Evolutionary conservation across 306 rosid genomes (phyloP).

Genomic region (Citrullus amarus): DNA sequence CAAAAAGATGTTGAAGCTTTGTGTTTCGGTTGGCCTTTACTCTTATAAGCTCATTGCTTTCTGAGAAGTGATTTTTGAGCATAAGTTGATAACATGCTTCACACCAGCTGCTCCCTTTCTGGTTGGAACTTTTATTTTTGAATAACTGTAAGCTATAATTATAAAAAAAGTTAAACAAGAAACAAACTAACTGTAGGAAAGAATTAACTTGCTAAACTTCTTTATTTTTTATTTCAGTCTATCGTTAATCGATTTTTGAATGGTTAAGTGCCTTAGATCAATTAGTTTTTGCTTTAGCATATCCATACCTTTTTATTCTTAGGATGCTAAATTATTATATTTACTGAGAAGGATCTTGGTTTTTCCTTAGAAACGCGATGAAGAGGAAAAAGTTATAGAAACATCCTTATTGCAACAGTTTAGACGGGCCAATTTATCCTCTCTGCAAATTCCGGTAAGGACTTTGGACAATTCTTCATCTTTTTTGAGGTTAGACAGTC

Average conservation of each 20-base stretch:
- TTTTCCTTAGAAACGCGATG: constrained; percentile 20
- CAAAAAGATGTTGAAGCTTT: too few species aligned
- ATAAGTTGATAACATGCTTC: too few species aligned
- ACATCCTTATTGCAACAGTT: constrained; percentile 29
- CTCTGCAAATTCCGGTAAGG: constrained; percentile 57
- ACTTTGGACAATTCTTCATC: constrained; percentile 47
- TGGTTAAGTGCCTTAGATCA: neutral
- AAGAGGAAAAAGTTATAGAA: constrained; percentile 22
- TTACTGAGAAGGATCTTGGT: neutral
- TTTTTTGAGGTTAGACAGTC: constrained; percentile 33
- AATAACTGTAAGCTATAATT: too few species aligned
- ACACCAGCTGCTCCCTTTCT: too few species aligned
- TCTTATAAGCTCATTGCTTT: too few species aligned
- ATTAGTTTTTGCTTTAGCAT: neutral
- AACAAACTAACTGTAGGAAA: neutral
- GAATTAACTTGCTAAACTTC: neutral
- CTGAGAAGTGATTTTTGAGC: too few species aligned
- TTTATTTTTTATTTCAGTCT: neutral
- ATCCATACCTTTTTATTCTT: neutral
- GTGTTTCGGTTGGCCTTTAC: too few species aligned
- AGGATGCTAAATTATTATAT: neutral
- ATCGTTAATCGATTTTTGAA: neutral
- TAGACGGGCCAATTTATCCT: constrained; percentile 43
- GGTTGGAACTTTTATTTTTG: neutral
- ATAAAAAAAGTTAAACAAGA: too few species aligned